A percentile compares a stretch with the other conserved stretches of the same genome.
phyloP scores from a whole-genome alignment of 768 basidiomycete genomes.

The Lactifluus hygrophoroides region DNA sequence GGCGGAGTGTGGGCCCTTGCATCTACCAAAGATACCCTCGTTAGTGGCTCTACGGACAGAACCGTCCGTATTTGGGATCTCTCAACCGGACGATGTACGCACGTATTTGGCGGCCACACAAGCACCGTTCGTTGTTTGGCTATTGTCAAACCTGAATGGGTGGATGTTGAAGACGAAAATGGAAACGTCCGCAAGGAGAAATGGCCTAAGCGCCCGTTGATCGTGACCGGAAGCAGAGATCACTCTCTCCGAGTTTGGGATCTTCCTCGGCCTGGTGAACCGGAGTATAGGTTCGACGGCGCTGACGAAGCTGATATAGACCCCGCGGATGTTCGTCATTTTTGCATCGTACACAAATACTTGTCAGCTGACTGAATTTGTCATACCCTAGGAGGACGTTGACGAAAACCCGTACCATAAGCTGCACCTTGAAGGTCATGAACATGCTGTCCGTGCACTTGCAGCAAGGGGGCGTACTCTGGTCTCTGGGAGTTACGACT shows the following conservation, averaged over 20 bases:
- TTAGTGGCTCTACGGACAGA: slow-evolving; percentile 89
- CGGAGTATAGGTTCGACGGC: slow-evolving; percentile 63
- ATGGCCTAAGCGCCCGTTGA: slow-evolving; percentile 61
- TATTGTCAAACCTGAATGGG: slow-evolving; percentile 88
- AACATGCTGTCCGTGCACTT: slow-evolving; percentile 86
- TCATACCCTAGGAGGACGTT: slow-evolving; percentile 45
- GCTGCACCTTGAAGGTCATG: slow-evolving; percentile 78
- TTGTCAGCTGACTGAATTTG: neutral
- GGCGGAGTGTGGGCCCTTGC: slow-evolving; percentile 98
- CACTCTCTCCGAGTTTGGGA: slow-evolving; percentile 60
- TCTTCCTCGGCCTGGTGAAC: slow-evolving; percentile 58
- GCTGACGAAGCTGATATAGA: slow-evolving; percentile 54
- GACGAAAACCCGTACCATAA: slow-evolving; percentile 85
- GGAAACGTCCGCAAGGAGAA: slow-evolving; percentile 60
- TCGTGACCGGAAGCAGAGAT: slow-evolving; percentile 68
- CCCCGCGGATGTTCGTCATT: slow-evolving; percentile 37
- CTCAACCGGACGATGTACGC: slow-evolving; percentile 69
- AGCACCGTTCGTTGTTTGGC: slow-evolving; percentile 94
- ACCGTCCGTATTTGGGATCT: slow-evolving; percentile 92
- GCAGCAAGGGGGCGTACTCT: slow-evolving; percentile 84
- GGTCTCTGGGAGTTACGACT: slow-evolving; percentile 95
- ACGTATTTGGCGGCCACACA: slow-evolving; percentile 93
- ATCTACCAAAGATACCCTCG: slow-evolving; percentile 76
- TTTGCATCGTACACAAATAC: neutral
- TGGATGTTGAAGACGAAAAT: slow-evolving; percentile 60